phyloP scores from a whole-genome alignment of 768 basidiomycete genomes.

The Rhizopogon salebrosus region DNA sequence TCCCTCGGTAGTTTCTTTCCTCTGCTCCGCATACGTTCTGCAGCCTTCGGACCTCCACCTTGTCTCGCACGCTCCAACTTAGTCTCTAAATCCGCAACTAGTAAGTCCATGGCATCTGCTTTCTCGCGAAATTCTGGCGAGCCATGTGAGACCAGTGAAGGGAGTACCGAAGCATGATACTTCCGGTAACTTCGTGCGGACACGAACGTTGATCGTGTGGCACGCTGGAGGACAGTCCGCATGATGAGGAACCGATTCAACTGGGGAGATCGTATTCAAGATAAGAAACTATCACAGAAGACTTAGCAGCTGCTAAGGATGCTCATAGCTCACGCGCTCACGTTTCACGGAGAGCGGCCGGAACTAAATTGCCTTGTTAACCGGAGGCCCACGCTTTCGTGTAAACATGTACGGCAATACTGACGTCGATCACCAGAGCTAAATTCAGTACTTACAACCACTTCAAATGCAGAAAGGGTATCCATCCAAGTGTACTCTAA shows the following conservation, averaged over 20 bases:
- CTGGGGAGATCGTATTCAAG: neutral
- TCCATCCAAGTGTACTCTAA: neutral
- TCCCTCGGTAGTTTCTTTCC: constrained; percentile 84
- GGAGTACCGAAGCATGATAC: constrained; percentile 72
- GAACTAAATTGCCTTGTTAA: neutral
- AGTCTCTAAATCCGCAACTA: constrained; percentile 59
- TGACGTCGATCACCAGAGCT: neutral
- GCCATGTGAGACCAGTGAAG: constrained; percentile 61
- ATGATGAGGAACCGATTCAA: constrained; percentile 1
- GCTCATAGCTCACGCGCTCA: too few relatives aligned
- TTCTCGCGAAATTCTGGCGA: constrained; percentile 70
- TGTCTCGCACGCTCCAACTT: constrained; percentile 54
- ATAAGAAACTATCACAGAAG: neutral
- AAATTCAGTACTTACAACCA: neutral
- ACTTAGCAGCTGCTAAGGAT: neutral
- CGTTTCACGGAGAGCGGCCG: neutral
- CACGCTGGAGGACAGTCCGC: constrained; percentile 13
- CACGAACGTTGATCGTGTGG: neutral
- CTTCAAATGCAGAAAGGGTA: neutral
- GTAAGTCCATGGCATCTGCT: constrained; percentile 60
- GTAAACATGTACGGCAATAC: too few relatives aligned
- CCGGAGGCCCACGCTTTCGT: neutral
- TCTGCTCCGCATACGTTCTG: constrained; percentile 66
- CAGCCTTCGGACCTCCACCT: constrained; percentile 75
- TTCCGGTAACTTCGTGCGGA: constrained; percentile 18